These are phyloP conservation scores for Lichtheimia hyalospora DNA, from an alignment of 371 early-diverging fungal species.

Conservation along the genomic window DNA sequence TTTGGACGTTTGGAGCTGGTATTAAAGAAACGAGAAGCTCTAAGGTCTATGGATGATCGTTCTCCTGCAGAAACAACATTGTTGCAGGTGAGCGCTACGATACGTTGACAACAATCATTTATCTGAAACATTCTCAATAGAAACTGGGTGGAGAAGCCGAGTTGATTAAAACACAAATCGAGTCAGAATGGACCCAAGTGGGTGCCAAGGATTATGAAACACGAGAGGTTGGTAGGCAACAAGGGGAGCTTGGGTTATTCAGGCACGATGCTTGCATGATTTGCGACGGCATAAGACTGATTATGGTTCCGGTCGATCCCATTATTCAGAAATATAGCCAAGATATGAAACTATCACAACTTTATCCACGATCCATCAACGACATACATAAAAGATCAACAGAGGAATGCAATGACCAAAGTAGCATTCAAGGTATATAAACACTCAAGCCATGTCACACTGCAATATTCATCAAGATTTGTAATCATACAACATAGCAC, in stretches of 20 bases:
- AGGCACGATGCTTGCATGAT: no score
- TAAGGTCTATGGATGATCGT: background rate
- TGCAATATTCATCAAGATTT: no score
- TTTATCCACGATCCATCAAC: conserved; percentile 12
- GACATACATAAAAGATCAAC: conserved; percentile 2
- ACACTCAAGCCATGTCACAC: no score
- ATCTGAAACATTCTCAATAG: background rate
- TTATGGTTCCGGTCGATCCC: no score
- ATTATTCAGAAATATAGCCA: conserved; percentile 2
- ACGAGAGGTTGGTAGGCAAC: background rate
- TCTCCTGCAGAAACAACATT: background rate
- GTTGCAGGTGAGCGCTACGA: conserved; percentile 1
- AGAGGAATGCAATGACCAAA: background rate
- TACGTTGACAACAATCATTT: background rate
- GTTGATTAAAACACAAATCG: background rate
- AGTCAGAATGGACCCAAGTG: background rate
- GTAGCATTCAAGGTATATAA: conserved; percentile 1
- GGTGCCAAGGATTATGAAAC: background rate
- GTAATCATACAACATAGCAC: conserved; percentile 8
- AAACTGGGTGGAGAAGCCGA: background rate
- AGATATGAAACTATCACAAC: conserved; percentile 5
- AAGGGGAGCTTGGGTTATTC: no score
- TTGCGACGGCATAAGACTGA: no score
- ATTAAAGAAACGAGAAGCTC: conserved; percentile 1
- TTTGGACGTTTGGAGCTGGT: conserved; percentile 17